phyloP scores from a whole-genome alignment of 148 eudicot species.

The Chenopodium berlandieri region DNA sequence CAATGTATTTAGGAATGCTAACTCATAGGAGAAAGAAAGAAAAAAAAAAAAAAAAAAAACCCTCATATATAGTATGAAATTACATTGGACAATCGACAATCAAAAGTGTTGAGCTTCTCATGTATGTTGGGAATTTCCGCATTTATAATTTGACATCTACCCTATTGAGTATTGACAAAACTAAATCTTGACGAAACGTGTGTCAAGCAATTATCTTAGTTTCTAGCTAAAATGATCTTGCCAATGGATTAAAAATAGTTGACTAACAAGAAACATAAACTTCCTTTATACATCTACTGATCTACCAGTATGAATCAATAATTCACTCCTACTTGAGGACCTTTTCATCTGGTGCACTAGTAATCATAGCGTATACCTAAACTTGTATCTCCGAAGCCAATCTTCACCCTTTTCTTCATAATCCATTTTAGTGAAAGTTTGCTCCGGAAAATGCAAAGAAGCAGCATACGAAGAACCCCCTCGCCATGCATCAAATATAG shows the following conservation, averaged over 20 bases:
- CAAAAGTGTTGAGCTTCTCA: background rate
- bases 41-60: no score
- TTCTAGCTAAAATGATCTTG: slow-evolving; percentile 2
- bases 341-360: background rate
- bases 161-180: background rate
- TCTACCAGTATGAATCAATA: background rate
- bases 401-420: slow-evolving; percentile 95
- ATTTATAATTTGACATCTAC: background rate
- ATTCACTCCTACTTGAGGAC: background rate
- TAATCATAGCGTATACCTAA: slow-evolving; percentile 49
- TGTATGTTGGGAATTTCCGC: background rate
- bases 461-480: slow-evolving; percentile 87
- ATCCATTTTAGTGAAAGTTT: slow-evolving; percentile 65
- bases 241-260: background rate
- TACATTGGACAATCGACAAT: background rate
- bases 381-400: slow-evolving; percentile 71
- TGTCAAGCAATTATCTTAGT: background rate
- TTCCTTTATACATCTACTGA: slow-evolving; percentile 6
- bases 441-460: slow-evolving; percentile 50
- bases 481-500: slow-evolving; percentile 90
- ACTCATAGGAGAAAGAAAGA: no score
- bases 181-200: background rate
- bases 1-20: no score
- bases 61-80: no score
- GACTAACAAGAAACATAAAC: background rate